Evolutionary conservation across 75 land plant genomes (phyloP).

Genomic region (Selaginella moellendorffii): DNA sequence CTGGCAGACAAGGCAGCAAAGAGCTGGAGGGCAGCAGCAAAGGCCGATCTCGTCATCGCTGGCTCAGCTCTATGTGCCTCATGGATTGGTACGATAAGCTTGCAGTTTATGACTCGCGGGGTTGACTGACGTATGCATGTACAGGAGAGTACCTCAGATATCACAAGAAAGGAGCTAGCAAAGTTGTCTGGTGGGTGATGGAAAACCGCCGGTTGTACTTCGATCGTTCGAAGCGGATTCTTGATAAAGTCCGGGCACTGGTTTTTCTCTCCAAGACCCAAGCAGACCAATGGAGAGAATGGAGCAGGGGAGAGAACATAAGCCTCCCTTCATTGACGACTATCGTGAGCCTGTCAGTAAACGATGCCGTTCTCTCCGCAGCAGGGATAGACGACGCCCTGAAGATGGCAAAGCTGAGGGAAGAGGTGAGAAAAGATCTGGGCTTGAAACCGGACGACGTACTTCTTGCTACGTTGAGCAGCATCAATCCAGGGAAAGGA

Average conservation of each 20-base stretch:
- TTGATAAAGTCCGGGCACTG: conserved; percentile 52
- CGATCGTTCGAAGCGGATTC: conserved; percentile 67
- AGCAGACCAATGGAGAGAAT: conserved; percentile 65
- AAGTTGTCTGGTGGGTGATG: conserved; percentile 93
- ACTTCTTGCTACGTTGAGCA: conserved; percentile 70
- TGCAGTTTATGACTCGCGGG: too few relatives aligned
- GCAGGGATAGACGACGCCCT: conserved; percentile 52
- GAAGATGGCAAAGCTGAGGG: conserved; percentile 23
- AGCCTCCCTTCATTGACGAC: conserved; percentile 30
- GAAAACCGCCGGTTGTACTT: conserved; percentile 85
- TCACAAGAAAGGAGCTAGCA: conserved; percentile 39
- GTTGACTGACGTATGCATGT: background rate
- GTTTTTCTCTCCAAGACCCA: conserved; percentile 71
- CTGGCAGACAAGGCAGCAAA: conserved; percentile 43
- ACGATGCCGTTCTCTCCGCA: conserved; percentile 68
- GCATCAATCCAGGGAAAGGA: conserved; percentile 94
- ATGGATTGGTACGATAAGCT: conserved; percentile 69
- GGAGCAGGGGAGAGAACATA: conserved; percentile 63
- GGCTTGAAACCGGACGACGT: conserved; percentile 62
- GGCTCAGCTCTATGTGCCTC: conserved; percentile 89
- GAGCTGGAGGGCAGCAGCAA: conserved; percentile 70
- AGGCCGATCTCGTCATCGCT: conserved; percentile 71
- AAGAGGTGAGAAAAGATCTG: conserved; percentile 60
- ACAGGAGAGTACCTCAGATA: conserved; percentile 59
- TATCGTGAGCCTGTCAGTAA: conserved; percentile 74